These are phyloP conservation scores for Fusarium pseudonygamai DNA, from an alignment of 2,329 filamentous ascomycete genomes.

Conservation along the genomic window DNA sequence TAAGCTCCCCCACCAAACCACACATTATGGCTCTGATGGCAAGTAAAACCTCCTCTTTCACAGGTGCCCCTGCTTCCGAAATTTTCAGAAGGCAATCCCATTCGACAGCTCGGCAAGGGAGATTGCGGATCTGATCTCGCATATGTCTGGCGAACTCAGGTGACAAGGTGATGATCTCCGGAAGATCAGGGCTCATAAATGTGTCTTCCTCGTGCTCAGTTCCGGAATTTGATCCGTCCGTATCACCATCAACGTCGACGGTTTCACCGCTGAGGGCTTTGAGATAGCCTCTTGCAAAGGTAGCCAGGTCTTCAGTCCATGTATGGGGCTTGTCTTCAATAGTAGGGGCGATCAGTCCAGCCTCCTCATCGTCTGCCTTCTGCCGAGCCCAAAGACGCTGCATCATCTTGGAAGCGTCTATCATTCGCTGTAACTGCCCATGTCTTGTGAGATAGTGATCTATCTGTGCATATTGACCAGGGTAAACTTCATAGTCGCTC, in stretches of 20 bases:
- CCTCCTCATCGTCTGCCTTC: neutral
- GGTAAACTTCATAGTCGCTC: neutral
- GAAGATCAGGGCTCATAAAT: neutral
- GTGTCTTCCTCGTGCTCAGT: neutral
- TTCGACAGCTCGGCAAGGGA: neutral
- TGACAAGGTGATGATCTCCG: neutral
- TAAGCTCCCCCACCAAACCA: neutral
- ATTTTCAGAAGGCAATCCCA: neutral
- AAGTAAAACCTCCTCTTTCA: neutral
- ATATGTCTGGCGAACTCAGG: neutral
- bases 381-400: neutral
- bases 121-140: neutral
- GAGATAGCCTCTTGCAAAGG: neutral
- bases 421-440: neutral
- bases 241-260: neutral
- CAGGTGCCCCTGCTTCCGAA: too few relatives aligned
- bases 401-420: neutral
- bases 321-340: neutral
- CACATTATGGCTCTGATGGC: neutral
- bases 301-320: neutral
- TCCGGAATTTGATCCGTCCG: neutral
- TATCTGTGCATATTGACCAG: neutral
- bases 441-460: neutral
- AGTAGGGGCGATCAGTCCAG: neutral
- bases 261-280: neutral